A percentile compares a stretch with the other conserved stretches of the same genome.
Evolutionary conservation across 148 eudicot species (phyloP).

Genomic region (Simmondsia chinensis): DNA sequence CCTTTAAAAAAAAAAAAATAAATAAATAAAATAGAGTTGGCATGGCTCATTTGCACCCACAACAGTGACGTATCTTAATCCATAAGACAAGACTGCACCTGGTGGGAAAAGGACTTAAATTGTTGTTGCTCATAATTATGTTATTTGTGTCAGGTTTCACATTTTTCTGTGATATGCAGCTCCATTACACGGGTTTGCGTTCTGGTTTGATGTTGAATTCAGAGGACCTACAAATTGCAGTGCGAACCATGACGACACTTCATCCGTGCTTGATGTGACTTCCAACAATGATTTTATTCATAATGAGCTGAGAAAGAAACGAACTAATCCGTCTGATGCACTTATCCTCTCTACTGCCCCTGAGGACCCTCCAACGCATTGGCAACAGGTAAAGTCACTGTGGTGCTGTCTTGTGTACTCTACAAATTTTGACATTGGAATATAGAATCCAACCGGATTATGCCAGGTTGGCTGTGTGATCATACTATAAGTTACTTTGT

Average conservation of each 20-base stretch:
- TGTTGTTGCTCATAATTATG: slow-evolving; percentile 5
- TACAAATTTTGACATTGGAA: no score
- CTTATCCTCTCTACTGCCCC: slow-evolving; percentile 95
- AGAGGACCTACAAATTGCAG: slow-evolving; percentile 29
- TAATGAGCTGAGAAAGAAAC: slow-evolving; percentile 49
- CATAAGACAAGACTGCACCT: no score
- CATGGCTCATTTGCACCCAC: no score
- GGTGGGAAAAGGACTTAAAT: no score
- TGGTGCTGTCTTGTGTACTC: no score
- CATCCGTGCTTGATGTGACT: slow-evolving; percentile 18
- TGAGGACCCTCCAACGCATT: slow-evolving; percentile 94
- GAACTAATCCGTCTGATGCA: slow-evolving; percentile 54
- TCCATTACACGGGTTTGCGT: slow-evolving; percentile 94
- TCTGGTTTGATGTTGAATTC: slow-evolving; percentile 98
- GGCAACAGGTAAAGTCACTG: slow-evolving; percentile 99
- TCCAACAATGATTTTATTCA: slow-evolving; percentile 21
- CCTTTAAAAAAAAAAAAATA: no score
- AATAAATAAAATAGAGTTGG: no score
- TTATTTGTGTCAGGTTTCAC: no score
- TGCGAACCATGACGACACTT: slow-evolving; percentile 21
- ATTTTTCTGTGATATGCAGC: slow-evolving; percentile 37
- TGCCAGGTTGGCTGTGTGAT: no score
- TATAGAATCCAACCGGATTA: no score
- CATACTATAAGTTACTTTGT: no score
- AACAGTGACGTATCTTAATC: no score